Evolutionary conservation across 768 basidiomycete species (phyloP).

Genomic region (Agrocybe pediades): DNA sequence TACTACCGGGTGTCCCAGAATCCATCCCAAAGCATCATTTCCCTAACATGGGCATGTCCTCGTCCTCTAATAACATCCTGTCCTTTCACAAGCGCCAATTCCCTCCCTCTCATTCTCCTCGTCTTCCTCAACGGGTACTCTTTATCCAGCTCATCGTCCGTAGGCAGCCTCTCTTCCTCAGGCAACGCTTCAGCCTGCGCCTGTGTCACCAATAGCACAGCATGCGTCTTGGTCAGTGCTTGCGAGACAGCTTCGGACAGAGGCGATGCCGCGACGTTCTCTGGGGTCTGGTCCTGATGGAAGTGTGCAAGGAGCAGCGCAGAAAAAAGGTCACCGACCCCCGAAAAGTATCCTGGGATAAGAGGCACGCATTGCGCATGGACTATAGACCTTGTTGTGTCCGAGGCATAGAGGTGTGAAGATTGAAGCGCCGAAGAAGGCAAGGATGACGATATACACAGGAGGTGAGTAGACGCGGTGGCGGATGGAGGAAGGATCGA

Average conservation of each 20-base stretch:
- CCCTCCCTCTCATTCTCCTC: constrained; percentile 80
- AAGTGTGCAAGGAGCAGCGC: constrained; percentile 88
- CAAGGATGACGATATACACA: constrained; percentile 81
- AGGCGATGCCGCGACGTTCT: constrained; percentile 26
- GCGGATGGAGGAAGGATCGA: constrained; percentile 37
- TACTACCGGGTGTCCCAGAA: constrained; percentile 37
- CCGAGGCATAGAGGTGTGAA: not conserved
- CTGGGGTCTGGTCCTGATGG: constrained; percentile 28
- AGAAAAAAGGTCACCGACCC: constrained; percentile 96
- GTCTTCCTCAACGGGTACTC: constrained; percentile 64
- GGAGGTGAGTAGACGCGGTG: constrained; percentile 50
- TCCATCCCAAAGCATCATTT: constrained; percentile 44
- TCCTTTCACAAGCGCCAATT: constrained; percentile 81
- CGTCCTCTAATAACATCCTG: constrained; percentile 64
- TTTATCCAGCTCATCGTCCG: constrained; percentile 79
- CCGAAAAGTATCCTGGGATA: constrained; percentile 91
- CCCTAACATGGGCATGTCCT: constrained; percentile 33
- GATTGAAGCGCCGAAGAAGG: constrained; percentile 17
- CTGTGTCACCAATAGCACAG: constrained; percentile 67
- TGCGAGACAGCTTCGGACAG: constrained; percentile 65
- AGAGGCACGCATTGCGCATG: constrained; percentile 75
- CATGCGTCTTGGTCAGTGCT: constrained; percentile 75
- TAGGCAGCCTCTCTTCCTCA: constrained; percentile 55
- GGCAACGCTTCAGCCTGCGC: constrained; percentile 57
- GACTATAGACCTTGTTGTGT: constrained; percentile 40